Evolutionary conservation across 495 filamentous ascomycete species (phyloP), one percentile per base, ranked within the genome.

Genomic region (Extremus antarcticus): DNA sequence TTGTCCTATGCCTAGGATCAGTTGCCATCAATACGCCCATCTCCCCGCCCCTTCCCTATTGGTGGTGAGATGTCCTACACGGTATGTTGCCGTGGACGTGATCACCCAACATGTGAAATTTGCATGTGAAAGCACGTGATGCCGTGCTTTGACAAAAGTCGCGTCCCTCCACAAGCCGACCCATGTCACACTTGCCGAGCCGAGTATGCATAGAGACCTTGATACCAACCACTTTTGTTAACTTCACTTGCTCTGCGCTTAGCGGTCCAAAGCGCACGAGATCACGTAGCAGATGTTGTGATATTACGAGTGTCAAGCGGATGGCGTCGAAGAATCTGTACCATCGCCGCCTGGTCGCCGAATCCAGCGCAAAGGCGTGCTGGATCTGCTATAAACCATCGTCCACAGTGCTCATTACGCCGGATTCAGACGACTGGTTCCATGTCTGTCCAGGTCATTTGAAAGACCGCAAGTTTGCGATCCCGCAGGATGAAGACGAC

Each of bases 391-490:
- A 83, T 75, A 95, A 92, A 68, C 85, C 86, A 3, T 88, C 84
- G 46, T 80, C 83, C 8, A 89, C 81, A 63, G 92, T 97, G 22
- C 74, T 98, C 55, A 85, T 95, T 57, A 95, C 89, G 1, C 77
- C 87, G 0, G 88, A 95, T 63, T 91, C 87, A 67, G 94, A 91
- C 87, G 92, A 98, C 67, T 95, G 87, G 74, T 97, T 98, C 70
- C 95, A 94, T 65, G 77, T 91, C 25, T 98, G 92, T 63, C 77
- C 82, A 15, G 73, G 77, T 43, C 92, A 98, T 68, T 75, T 96
- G 10, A 88, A 86, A 65, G 92, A 98, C 65, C 74, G 76, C 21
- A 77, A 84, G 13, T 95, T 94, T 68, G 84, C 90, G 13, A 84
- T 90, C 56, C 75, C 90, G 45, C 85, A 91, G 61, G 77, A 87